phyloP scores from a whole-genome alignment of 768 basidiomycete species.

The Mycena sanguinolenta region DNA sequence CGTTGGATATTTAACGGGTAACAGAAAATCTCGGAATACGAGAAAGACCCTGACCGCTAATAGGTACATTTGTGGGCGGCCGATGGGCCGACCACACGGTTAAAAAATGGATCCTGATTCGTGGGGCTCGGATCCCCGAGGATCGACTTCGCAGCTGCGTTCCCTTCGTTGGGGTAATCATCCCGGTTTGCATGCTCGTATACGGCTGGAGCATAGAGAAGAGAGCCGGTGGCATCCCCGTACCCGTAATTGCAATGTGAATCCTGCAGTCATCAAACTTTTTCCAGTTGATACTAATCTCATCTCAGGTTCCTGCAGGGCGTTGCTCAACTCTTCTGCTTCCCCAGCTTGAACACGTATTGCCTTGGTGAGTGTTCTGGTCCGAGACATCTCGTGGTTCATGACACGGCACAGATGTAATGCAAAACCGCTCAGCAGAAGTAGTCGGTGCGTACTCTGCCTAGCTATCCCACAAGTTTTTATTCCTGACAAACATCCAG shows the following conservation, averaged over 20 bases:
- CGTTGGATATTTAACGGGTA: slow-evolving; percentile 24
- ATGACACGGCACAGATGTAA: slow-evolving; percentile 24
- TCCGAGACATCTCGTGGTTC: not conserved
- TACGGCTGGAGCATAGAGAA: slow-evolving; percentile 39
- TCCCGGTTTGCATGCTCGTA: slow-evolving; percentile 34
- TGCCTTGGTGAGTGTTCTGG: slow-evolving; percentile 27
- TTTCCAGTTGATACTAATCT: not conserved
- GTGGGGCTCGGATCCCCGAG: slow-evolving; percentile 31
- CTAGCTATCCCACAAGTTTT: not conserved
- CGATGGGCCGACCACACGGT: slow-evolving; percentile 37
- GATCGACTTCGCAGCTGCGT: slow-evolving; percentile 34
- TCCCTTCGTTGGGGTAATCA: slow-evolving; percentile 27
- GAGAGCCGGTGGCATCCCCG: slow-evolving; percentile 29
- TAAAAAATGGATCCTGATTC: slow-evolving; percentile 36
- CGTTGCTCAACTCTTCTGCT: slow-evolving; percentile 34
- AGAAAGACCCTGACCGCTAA: not conserved
- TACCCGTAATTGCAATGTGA: slow-evolving; percentile 35
- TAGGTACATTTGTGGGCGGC: slow-evolving; percentile 33
- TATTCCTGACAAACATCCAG: not conserved
- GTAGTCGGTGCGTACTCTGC: slow-evolving; percentile 25
- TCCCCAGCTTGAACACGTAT: slow-evolving; percentile 36
- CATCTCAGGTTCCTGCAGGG: slow-evolving; percentile 34
- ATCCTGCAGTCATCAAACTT: not conserved
- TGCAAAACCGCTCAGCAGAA: slow-evolving; percentile 37
- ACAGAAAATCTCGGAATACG: too few relatives aligned